phyloP scores from a whole-genome alignment of 257 asterid genomes.

The Paulownia fortunei region DNA sequence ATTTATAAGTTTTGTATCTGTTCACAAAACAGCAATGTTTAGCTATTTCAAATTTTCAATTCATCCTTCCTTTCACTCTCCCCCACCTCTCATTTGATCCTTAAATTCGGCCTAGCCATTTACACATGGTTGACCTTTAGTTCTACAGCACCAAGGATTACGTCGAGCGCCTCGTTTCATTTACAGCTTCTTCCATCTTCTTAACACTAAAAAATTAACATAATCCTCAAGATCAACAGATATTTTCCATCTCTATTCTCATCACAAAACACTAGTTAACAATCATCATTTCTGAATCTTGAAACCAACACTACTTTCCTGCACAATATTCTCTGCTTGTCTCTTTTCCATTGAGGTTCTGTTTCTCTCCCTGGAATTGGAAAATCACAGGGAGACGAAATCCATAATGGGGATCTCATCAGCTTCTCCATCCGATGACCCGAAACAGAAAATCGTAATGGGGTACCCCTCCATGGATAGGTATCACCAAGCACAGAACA shows the following conservation, averaged over 20 bases:
- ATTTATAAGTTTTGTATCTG: too few relatives aligned
- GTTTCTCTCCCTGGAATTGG: constrained; percentile 17
- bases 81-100: background rate
- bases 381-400: constrained; percentile 27
- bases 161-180: constrained; percentile 24
- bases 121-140: background rate
- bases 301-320: background rate
- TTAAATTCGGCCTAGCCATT: constrained; percentile 2
- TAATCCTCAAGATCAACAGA: background rate
- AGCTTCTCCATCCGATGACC: constrained; percentile 25
- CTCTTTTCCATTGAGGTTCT: background rate
- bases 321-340: background rate
- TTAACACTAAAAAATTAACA: too few relatives aligned
- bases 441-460: constrained; percentile 22
- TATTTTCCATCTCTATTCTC: background rate
- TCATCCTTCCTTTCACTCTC: constrained; percentile 1
- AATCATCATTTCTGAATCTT: background rate
- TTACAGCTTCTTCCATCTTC: background rate
- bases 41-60: too few relatives aligned
- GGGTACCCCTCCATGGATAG: constrained; percentile 49
- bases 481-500: constrained; percentile 32
- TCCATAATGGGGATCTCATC: constrained; percentile 35
- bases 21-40: too few relatives aligned
- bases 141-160: background rate
- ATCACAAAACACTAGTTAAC: background rate